Percentiles rank a stretch among this genome's conserved stretches.
These are phyloP conservation scores for Saturnispora saitoi DNA, from an alignment of 805 yeast genomes.

Conservation along the genomic window DNA sequence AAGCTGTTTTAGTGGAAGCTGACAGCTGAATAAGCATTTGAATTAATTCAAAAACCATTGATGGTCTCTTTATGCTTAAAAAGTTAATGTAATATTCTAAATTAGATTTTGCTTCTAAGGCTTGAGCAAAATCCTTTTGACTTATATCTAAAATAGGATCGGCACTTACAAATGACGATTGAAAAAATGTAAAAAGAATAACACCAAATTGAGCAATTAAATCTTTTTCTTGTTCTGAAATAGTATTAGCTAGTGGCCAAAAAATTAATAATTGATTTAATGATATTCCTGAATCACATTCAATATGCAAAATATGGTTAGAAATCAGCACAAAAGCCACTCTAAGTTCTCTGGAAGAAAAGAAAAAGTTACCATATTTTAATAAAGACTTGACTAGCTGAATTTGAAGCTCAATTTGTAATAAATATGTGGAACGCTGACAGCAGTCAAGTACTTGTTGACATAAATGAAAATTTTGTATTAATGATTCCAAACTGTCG, in stretches of 20 bases:
- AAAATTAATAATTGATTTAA: neutral
- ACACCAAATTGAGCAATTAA: neutral
- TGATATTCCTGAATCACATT: neutral
- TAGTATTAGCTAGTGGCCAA: neutral
- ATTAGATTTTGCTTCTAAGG: neutral
- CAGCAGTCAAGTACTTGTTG: neutral
- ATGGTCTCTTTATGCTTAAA: neutral
- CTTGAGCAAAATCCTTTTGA: neutral
- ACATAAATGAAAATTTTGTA: neutral
- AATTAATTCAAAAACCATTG: neutral
- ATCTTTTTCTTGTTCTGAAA: neutral
- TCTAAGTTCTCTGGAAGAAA: neutral
- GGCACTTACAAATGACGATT: neutral
- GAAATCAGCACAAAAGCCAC: neutral
- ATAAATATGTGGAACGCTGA: neutral
- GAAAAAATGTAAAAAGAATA: neutral
- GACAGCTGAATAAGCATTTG: conserved; percentile 10
- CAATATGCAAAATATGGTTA: neutral
- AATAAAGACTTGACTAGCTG: neutral
- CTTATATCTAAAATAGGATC: neutral
- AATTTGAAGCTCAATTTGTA: neutral
- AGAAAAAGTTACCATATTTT: neutral
- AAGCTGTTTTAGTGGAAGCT: conserved; percentile 12
- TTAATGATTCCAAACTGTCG: neutral
- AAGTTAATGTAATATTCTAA: neutral